A percentile compares a stretch with the other conserved stretches of the same genome.
phyloP scores from a whole-genome alignment of 1,139 yeast genomes.

The Yamadazyma dushanensis region DNA sequence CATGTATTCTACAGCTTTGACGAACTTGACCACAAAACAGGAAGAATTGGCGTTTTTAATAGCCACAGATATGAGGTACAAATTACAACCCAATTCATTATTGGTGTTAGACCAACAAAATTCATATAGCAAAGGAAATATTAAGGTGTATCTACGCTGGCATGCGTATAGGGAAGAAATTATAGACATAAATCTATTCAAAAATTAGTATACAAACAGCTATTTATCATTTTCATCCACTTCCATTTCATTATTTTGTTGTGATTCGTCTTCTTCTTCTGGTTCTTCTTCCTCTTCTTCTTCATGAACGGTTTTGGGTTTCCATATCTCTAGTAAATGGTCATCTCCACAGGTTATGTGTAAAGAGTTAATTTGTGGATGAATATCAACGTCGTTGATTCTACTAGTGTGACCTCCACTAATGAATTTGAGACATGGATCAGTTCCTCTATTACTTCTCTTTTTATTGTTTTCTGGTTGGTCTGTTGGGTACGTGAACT shows the following conservation, averaged over 20 bases:
- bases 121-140: conserved; percentile 5
- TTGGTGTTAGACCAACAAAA: conserved; percentile 11
- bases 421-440: conserved; percentile 60
- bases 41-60: conserved; percentile 15
- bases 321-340: conserved; percentile 54
- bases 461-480: conserved; percentile 20
- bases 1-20: conserved; percentile 18
- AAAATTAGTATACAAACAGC: conserved; percentile 1
- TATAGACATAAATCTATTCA: conserved; percentile 9
- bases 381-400: conserved; percentile 51
- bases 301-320: conserved; percentile 42
- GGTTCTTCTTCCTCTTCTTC: conserved; percentile 46
- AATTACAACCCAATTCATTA: conserved; percentile 7
- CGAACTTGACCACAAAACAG: conserved; percentile 7
- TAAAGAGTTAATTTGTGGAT: conserved; percentile 43
- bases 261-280: conserved; percentile 29
- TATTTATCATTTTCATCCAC: conserved; percentile 11
- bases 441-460: conserved; percentile 37
- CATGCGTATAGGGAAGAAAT: conserved; percentile 17
- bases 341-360: conserved; percentile 55
- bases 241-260: conserved; percentile 21
- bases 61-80: conserved; percentile 20
- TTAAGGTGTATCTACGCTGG: conserved; percentile 15
- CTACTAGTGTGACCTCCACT: conserved; percentile 63
- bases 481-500: conserved; percentile 37